Percentiles rank a stretch among this genome's conserved stretches.
Evolutionary conservation across 768 basidiomycete species (phyloP).

Genomic region (Mycena galopus): DNA sequence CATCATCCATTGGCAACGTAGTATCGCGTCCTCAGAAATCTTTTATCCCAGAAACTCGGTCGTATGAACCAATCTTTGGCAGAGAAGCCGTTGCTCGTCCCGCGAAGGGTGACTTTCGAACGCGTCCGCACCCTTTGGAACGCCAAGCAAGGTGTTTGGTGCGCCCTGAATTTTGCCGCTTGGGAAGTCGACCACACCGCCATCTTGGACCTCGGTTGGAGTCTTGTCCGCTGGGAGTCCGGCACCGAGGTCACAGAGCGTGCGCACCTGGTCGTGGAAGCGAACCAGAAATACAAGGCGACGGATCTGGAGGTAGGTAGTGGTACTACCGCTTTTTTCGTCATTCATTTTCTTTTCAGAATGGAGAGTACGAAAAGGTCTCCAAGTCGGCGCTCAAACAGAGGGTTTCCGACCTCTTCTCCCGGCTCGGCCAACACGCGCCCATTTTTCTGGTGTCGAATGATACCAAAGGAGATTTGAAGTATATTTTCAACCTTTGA

Average conservation of each 20-base stretch:
- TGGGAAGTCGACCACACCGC: constrained; percentile 69
- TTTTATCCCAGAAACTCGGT: constrained; percentile 58
- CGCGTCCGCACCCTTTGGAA: constrained; percentile 63
- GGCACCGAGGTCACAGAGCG: constrained; percentile 55
- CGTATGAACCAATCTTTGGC: constrained; percentile 64
- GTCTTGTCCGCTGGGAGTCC: constrained; percentile 56
- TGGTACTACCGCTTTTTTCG: neutral
- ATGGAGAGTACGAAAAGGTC: constrained; percentile 57
- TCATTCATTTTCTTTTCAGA: constrained; percentile 42
- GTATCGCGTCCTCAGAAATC: constrained; percentile 1
- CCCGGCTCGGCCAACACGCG: constrained; percentile 46
- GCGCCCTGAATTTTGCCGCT: constrained; percentile 69
- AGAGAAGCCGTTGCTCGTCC: constrained; percentile 57
- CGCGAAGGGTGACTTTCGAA: constrained; percentile 67
- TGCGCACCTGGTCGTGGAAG: constrained; percentile 62
- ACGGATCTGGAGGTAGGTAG: constrained; percentile 11
- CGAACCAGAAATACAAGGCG: constrained; percentile 52
- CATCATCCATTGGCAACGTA: neutral
- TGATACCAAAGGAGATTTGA: constrained; percentile 67
- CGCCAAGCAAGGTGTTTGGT: constrained; percentile 63
- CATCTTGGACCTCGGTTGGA: constrained; percentile 74
- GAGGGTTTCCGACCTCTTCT: constrained; percentile 54
- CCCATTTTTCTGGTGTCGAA: constrained; percentile 72
- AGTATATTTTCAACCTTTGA: constrained; percentile 45
- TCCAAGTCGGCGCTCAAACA: constrained; percentile 54